Percentiles rank a stretch among this genome's conserved stretches.
Conservation (phyloP, 2,329 filamentous ascomycete species). For the Aspergillus fumigatiaffinis region DNA sequence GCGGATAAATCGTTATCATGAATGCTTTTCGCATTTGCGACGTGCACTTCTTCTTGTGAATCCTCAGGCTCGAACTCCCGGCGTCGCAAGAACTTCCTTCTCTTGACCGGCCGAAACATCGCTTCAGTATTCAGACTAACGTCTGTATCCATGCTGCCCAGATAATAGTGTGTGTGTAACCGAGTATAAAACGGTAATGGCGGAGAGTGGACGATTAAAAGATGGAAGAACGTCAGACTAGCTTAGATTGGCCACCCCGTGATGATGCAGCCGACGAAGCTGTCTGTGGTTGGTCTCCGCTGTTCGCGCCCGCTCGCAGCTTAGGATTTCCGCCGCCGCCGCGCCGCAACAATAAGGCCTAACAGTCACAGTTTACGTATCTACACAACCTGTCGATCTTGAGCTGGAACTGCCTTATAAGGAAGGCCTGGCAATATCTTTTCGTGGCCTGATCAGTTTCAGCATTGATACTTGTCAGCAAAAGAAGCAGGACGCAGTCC, state of each 20-base stretch:
- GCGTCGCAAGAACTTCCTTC: constrained; percentile 49
- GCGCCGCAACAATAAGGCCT: background rate
- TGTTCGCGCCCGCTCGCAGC: background rate
- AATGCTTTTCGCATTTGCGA: constrained; percentile 7
- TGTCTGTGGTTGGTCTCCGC: background rate
- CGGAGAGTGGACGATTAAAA: background rate
- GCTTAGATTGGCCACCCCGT: background rate
- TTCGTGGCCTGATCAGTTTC: background rate
- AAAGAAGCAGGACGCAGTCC: background rate
- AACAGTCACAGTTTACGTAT: background rate
- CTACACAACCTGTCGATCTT: background rate
- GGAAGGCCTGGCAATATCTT: background rate
- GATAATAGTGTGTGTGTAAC: background rate
- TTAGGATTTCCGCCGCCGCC: constrained; percentile 3
- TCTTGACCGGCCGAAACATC: constrained; percentile 48
- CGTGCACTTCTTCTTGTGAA: constrained; percentile 7
- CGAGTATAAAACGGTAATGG: background rate
- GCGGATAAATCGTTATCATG: constrained; percentile 6
- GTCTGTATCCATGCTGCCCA: constrained; percentile 27
- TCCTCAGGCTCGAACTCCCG: constrained; percentile 27
- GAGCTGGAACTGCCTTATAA: background rate
- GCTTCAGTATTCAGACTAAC: constrained; percentile 23
- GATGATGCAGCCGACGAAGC: background rate
- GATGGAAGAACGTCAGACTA: background rate
- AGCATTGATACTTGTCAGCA: background rate